phyloP scores from a whole-genome alignment of 345 rosid genomes.

The Gynandropsis gynandra region DNA sequence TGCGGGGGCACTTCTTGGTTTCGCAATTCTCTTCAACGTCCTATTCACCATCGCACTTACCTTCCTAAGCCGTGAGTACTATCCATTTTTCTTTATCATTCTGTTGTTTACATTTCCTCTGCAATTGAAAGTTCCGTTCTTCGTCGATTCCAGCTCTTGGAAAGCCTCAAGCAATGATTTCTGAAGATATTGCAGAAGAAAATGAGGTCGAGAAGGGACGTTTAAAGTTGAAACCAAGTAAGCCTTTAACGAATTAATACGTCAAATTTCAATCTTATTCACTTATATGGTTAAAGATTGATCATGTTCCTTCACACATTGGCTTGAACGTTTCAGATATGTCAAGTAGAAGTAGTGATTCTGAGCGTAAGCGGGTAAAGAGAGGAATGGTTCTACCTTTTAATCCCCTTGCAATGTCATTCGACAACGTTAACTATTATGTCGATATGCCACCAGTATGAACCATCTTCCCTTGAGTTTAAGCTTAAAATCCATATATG shows the following conservation, averaged over 20 bases:
- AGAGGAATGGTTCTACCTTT: slow-evolving; percentile 85
- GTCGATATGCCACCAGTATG: slow-evolving; percentile 81
- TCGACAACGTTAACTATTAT: slow-evolving; percentile 50
- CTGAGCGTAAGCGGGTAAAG: slow-evolving; percentile 31
- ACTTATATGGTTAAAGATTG: too few relatives aligned
- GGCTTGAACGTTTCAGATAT: too few relatives aligned
- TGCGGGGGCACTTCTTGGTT: slow-evolving; percentile 50
- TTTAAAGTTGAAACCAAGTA: too few relatives aligned
- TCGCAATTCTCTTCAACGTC: slow-evolving; percentile 61
- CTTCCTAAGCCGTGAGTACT: slow-evolving; percentile 56
- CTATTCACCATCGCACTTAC: slow-evolving; percentile 61
- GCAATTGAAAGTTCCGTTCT: background rate
- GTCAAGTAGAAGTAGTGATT: background rate
- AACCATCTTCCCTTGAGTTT: background rate
- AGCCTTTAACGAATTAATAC: too few relatives aligned
- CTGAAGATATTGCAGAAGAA: slow-evolving; percentile 45
- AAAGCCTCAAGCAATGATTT: slow-evolving; percentile 52
- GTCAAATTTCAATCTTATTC: too few relatives aligned
- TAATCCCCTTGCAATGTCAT: slow-evolving; percentile 74
- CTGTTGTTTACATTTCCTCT: background rate
- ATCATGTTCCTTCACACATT: too few relatives aligned
- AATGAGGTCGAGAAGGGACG: slow-evolving; percentile 17
- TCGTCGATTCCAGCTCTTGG: slow-evolving; percentile 45
- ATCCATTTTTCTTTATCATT: background rate
- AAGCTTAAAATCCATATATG: slow-evolving; percentile 27